Percentiles rank a stretch among this genome's conserved stretches.
These are phyloP conservation scores for Zea luxurians DNA, from an alignment of 176 grass and related monocot genomes.

Conservation along the genomic window DNA sequence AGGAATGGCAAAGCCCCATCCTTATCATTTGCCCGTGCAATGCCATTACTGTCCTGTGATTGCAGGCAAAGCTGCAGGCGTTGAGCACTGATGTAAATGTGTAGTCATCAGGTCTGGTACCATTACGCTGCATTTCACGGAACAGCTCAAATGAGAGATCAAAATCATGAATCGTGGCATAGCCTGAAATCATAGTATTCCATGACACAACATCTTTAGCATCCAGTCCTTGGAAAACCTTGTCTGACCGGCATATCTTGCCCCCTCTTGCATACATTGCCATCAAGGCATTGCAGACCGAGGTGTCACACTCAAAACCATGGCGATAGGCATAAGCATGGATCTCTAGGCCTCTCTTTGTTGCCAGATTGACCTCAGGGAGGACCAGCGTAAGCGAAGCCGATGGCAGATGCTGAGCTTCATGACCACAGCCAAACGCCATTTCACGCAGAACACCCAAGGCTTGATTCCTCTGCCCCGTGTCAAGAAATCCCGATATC, in stretches of 20 bases:
- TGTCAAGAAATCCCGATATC: slow-evolving; percentile 49
- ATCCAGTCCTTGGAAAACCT: slow-evolving; percentile 36
- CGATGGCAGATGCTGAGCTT: slow-evolving; percentile 36
- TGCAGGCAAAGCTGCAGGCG: slow-evolving; percentile 43
- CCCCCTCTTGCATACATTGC: slow-evolving; percentile 58
- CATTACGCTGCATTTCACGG: slow-evolving; percentile 43
- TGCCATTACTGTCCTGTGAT: slow-evolving; percentile 41
- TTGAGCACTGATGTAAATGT: slow-evolving; percentile 49
- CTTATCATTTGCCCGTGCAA: slow-evolving; percentile 52
- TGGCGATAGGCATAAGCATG: slow-evolving; percentile 58
- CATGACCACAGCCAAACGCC: slow-evolving; percentile 42
- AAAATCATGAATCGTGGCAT: slow-evolving; percentile 26
- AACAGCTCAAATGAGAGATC: slow-evolving; percentile 50
- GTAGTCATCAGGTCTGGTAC: slow-evolving; percentile 50
- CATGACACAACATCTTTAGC: slow-evolving; percentile 54
- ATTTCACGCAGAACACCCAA: slow-evolving; percentile 50
- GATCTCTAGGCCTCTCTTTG: slow-evolving; percentile 54
- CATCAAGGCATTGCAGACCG: slow-evolving; percentile 56
- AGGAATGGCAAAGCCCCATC: slow-evolving; percentile 44
- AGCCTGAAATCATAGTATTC: slow-evolving; percentile 53
- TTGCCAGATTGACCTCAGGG: slow-evolving; percentile 32
- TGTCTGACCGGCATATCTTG: slow-evolving; percentile 21
- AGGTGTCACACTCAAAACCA: slow-evolving; percentile 46
- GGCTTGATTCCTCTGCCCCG: slow-evolving; percentile 32
- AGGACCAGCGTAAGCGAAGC: slow-evolving; percentile 50